Base-by-base conservation (phyloP, 306 rosid genomes). In the Mimosa pudica region DNA sequence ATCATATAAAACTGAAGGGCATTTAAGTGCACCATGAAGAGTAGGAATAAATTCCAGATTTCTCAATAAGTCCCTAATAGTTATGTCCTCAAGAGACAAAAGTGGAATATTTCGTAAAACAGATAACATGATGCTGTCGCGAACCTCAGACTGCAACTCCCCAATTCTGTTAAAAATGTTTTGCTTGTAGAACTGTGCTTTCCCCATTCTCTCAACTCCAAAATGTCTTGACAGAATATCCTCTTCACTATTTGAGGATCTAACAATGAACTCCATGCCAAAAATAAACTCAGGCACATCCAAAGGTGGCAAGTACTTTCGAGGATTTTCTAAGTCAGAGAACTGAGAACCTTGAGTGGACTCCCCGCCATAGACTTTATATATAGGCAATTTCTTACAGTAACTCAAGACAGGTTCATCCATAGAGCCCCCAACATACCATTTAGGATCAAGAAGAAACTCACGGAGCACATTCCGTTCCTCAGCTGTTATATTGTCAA, bases 201-300 rank as follows among this genome's bases (percentile, higher is more conserved):
- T 92, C 70, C 97, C 92, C 98, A 94, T 92, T 84, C 93, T 92
- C 84, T 85, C 83, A 71, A 94, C 88, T 62, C 97, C 93, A 90
- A 81, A 91, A 80, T 85, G 91, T 82, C 92, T 92, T 80, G 84
- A 82, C 81, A 94, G 83, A 89, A 92, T 86, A 69, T 94, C 92
- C 80, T 82, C 88, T 82, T 94, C 98, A 63, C 74, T 77, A 79
- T 76, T 86, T 54, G 92, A 86, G 51, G 91, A 85, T 82, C 88
- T 80, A 72, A 89, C 73, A 81, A 94, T 88, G 84, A 92, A 94
- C 82, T 91, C 97, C 70, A 60, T 62, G 69, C 97, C 97, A 58
- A 94, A 79, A 88, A 90, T 85, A 89, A 79, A 87, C 73, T 92
- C 95, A 8, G 91, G 91, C 83, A 89, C 86, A 79, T 87, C 95